phyloP scores from a whole-genome alignment of 106 monocot species.

The Platanthera zijinensis region DNA sequence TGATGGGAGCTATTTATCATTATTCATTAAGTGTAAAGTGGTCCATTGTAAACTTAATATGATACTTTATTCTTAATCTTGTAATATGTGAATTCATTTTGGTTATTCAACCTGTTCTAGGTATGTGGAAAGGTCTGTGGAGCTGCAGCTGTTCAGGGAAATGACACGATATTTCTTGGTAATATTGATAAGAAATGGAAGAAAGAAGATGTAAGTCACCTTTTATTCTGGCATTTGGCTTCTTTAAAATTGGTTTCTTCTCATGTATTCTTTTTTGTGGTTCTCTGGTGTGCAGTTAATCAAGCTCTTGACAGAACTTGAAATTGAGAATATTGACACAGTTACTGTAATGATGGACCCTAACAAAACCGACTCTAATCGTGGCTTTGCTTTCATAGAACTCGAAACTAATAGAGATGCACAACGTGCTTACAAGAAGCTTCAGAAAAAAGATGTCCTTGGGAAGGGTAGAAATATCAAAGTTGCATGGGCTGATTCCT shows the following conservation, averaged over 20 bases:
- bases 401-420: slow-evolving; percentile 89
- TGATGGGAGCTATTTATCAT: neutral
- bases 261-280: neutral
- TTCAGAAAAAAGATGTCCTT: slow-evolving; percentile 77
- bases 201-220: slow-evolving; percentile 75
- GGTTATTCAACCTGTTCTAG: slow-evolving; percentile 22
- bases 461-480: slow-evolving; percentile 60
- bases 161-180: slow-evolving; percentile 83
- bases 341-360: slow-evolving; percentile 60
- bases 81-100: neutral
- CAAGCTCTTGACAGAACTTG: slow-evolving; percentile 49
- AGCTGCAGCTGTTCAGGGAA: slow-evolving; percentile 69
- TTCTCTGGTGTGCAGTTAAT: slow-evolving; percentile 36
- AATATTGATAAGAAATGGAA: slow-evolving; percentile 92
- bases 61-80: neutral
- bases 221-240: neutral
- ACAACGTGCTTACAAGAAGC: slow-evolving; percentile 63
- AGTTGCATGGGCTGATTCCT: slow-evolving; percentile 82
- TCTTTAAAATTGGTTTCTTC: neutral
- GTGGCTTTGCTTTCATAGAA: slow-evolving; percentile 91
- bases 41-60: neutral
- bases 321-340: slow-evolving; percentile 81
- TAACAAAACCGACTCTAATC: slow-evolving; percentile 39
- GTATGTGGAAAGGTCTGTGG: slow-evolving; percentile 81
- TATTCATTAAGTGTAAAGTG: neutral